Conservation (phyloP, 805 yeast species). For the Monosporozyma unispora region DNA sequence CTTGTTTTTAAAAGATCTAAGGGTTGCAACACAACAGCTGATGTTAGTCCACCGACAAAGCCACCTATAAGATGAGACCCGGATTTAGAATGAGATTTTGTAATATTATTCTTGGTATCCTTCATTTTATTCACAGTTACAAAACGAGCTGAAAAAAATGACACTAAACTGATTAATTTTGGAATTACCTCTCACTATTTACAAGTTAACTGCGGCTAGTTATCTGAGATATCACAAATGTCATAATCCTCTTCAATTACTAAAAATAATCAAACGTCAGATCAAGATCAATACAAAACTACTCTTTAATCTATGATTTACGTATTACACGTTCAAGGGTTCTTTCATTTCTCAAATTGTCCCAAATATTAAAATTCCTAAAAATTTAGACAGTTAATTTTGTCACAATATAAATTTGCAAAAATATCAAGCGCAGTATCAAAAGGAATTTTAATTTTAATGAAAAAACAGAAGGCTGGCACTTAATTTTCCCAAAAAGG, state of each 20-base stretch:
- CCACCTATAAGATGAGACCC: constrained; percentile 64
- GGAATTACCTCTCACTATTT: too few species aligned
- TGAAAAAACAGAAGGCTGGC: constrained; percentile 1
- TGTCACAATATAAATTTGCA: too few species aligned
- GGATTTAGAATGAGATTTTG: constrained; percentile 8
- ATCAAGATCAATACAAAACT: background rate
- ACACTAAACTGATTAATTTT: too few species aligned
- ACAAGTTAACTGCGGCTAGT: too few species aligned
- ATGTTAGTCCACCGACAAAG: constrained; percentile 72
- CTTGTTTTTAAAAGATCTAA: constrained; percentile 83
- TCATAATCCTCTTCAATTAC: too few species aligned
- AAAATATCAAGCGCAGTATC: too few species aligned
- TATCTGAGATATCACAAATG: too few species aligned
- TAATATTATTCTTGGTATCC: background rate
- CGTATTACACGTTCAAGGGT: background rate
- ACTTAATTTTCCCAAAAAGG: background rate
- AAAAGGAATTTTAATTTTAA: too few species aligned
- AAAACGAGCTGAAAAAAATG: too few species aligned
- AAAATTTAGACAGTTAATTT: too few species aligned
- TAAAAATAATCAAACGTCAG: too few species aligned
- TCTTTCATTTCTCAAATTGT: background rate
- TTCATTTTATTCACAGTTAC: background rate
- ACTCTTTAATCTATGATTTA: background rate
- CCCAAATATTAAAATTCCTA: background rate
- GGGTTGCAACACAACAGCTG: constrained; percentile 78